These are phyloP conservation scores for Penicillium malachiteum DNA, from an alignment of 495 filamentous ascomycete species.

Conservation along the genomic window DNA sequence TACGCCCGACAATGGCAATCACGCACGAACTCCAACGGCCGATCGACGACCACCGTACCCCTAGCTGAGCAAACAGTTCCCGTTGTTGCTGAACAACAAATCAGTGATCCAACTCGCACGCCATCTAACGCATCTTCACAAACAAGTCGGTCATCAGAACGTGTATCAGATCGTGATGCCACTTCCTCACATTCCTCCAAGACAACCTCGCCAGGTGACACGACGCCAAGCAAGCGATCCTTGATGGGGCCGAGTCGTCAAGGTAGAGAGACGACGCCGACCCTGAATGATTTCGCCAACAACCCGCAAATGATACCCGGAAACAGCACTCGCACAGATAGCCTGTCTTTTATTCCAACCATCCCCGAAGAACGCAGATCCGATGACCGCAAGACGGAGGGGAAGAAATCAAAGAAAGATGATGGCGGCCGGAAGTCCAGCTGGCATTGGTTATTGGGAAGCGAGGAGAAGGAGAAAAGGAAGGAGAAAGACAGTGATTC, in stretches of 20 bases:
- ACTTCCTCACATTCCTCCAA: slow-evolving; percentile 30
- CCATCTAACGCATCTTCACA: slow-evolving; percentile 27
- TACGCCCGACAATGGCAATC: slow-evolving; percentile 45
- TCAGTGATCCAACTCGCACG: slow-evolving; percentile 32
- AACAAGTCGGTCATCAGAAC: slow-evolving; percentile 45
- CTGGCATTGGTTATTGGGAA: slow-evolving; percentile 75
- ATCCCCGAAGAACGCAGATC: slow-evolving; percentile 63
- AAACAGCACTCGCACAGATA: slow-evolving; percentile 70
- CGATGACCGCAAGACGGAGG: slow-evolving; percentile 61
- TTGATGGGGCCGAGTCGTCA: slow-evolving; percentile 22
- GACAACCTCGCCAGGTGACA: slow-evolving; percentile 19
- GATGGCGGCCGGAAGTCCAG: slow-evolving; percentile 72
- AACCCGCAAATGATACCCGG: slow-evolving; percentile 60
- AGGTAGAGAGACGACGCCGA: slow-evolving; percentile 28
- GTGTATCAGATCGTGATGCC: slow-evolving; percentile 44
- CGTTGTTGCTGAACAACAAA: slow-evolving; percentile 68
- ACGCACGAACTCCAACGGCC: slow-evolving; percentile 46
- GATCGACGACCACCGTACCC: slow-evolving; percentile 38
- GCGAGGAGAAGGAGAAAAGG: slow-evolving; percentile 70
- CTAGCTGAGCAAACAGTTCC: slow-evolving; percentile 52
- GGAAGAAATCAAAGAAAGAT: slow-evolving; percentile 64
- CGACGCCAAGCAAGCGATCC: slow-evolving; percentile 26
- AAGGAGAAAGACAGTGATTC: slow-evolving; percentile 60
- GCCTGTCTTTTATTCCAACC: slow-evolving; percentile 81
- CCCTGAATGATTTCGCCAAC: slow-evolving; percentile 39